Evolutionary conservation across 805 yeast genomes (phyloP).

Genomic region (Saccharomycopsis babjevae): DNA sequence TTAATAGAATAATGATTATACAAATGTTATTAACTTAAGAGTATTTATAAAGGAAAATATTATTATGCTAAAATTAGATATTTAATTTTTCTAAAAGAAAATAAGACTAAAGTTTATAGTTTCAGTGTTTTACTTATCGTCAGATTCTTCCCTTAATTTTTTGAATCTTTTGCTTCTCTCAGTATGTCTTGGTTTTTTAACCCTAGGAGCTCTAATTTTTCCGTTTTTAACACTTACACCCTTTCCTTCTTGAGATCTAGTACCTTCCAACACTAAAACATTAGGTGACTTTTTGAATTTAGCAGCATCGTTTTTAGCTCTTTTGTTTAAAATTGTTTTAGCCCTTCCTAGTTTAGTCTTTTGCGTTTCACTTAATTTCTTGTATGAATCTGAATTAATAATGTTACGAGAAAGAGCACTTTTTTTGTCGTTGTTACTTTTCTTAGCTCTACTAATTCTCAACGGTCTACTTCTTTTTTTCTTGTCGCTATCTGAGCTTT

Average conservation of each 20-base stretch:
- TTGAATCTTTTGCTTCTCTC: constrained; percentile 16
- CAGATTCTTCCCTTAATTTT: constrained; percentile 4
- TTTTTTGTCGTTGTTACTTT: constrained; percentile 24
- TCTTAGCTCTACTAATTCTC: constrained; percentile 66
- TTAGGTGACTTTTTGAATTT: constrained; percentile 21
- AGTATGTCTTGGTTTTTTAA: constrained; percentile 17
- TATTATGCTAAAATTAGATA: no score
- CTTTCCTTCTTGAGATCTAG: constrained; percentile 64
- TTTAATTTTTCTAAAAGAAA: not conserved
- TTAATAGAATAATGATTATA: no score
- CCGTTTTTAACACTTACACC: constrained; percentile 39
- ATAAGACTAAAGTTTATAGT: not conserved
- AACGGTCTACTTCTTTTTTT: constrained; percentile 43
- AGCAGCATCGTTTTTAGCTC: constrained; percentile 66
- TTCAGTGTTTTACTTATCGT: not conserved
- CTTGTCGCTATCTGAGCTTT: constrained; percentile 28
- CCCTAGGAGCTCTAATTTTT: constrained; percentile 35
- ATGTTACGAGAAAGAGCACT: constrained; percentile 20
- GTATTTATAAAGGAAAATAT: no score
- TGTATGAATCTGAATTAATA: constrained; percentile 25
- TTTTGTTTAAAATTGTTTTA: constrained; percentile 60
- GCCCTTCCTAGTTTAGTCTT: constrained; percentile 78
- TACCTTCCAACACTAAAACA: constrained; percentile 51
- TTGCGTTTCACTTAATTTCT: constrained; percentile 48
- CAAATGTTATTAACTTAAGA: no score